A percentile compares a stretch with the other conserved stretches of the same genome.
These are phyloP conservation scores for Candida multigemmis DNA, from an alignment of 805 yeast species.

Conservation along the genomic window DNA sequence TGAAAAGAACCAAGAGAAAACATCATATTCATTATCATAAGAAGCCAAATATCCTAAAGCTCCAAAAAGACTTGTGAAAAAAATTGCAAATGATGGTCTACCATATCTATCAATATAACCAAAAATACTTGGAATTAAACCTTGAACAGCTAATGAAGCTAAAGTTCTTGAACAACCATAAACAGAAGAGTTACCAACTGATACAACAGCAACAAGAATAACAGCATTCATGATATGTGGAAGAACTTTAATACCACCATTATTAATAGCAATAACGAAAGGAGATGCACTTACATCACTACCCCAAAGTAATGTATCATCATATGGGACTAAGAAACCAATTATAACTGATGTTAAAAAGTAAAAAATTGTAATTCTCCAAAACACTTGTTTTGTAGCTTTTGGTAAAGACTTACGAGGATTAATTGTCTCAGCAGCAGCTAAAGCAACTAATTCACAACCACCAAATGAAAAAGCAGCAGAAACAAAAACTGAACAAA, in stretches of 20 bases:
- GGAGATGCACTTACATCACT: conserved; percentile 60
- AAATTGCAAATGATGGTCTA: conserved; percentile 30
- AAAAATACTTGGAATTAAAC: conserved; percentile 46
- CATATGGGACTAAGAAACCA: conserved; percentile 43
- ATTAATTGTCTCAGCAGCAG: conserved; percentile 31
- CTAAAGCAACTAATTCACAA: conserved; percentile 25
- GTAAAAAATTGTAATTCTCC: conserved; percentile 35
- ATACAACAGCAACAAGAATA: conserved; percentile 60
- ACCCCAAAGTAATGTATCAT: conserved; percentile 33
- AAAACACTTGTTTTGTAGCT: conserved; percentile 33
- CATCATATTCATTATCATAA: conserved; percentile 16
- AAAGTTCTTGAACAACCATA: conserved; percentile 65
- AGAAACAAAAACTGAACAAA: conserved; percentile 22
- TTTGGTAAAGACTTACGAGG: conserved; percentile 30
- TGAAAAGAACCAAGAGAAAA: conserved; percentile 34
- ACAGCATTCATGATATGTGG: conserved; percentile 73
- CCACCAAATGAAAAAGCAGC: conserved; percentile 28
- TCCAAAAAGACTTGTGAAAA: conserved; percentile 23
- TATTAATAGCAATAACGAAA: conserved; percentile 59
- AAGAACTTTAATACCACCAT: conserved; percentile 54
- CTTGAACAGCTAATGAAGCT: conserved; percentile 60
- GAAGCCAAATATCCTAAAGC: conserved; percentile 30
- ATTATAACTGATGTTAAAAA: conserved; percentile 21
- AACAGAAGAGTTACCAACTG: conserved; percentile 70
- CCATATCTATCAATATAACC: conserved; percentile 33